phyloP scores from a whole-genome alignment of 768 basidiomycete genomes.

The Suillus fuscotomentosus region DNA sequence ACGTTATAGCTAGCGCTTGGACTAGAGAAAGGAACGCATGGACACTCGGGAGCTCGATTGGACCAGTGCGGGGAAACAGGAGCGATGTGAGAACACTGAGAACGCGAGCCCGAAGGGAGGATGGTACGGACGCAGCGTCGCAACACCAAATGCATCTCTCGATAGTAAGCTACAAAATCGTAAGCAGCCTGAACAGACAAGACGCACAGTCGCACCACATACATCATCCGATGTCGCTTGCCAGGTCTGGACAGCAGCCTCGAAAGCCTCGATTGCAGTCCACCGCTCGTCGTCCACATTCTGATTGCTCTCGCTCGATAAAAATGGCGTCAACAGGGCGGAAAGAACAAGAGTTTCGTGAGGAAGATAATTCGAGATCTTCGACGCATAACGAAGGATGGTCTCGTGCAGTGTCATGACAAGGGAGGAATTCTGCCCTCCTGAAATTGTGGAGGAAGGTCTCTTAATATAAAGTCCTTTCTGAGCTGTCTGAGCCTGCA shows the following conservation, averaged over 20 bases:
- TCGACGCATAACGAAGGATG: conserved; percentile 42
- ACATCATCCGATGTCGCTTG: conserved; percentile 52
- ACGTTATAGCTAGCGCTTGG: conserved; percentile 50
- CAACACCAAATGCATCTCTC: conserved; percentile 73
- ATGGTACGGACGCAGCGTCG: conserved; percentile 49
- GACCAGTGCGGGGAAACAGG: conserved; percentile 42
- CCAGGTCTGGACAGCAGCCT: conserved; percentile 59
- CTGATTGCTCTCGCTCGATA: conserved; percentile 33
- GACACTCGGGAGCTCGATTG: conserved; percentile 41
- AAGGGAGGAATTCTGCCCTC: conserved; percentile 32
- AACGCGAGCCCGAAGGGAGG: conserved; percentile 46
- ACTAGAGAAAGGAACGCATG: conserved; percentile 50
- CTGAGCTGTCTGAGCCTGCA: conserved; percentile 20
- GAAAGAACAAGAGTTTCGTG: conserved; percentile 60
- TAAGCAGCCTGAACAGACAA: conserved; percentile 1
- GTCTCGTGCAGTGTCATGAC: conserved; percentile 45
- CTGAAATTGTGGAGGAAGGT: conserved; percentile 43
- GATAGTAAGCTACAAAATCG: conserved; percentile 40
- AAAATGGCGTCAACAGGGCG: conserved; percentile 56
- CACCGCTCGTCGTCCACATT: conserved; percentile 51
- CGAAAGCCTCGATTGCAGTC: conserved; percentile 60
- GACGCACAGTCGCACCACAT: conserved; percentile 14
- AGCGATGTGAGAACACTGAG: conserved; percentile 48
- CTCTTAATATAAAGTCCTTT: conserved; percentile 39
- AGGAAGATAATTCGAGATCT: conserved; percentile 40